Evolutionary conservation across 805 yeast species (phyloP).

Genomic region (Ogataea paraovalis): DNA sequence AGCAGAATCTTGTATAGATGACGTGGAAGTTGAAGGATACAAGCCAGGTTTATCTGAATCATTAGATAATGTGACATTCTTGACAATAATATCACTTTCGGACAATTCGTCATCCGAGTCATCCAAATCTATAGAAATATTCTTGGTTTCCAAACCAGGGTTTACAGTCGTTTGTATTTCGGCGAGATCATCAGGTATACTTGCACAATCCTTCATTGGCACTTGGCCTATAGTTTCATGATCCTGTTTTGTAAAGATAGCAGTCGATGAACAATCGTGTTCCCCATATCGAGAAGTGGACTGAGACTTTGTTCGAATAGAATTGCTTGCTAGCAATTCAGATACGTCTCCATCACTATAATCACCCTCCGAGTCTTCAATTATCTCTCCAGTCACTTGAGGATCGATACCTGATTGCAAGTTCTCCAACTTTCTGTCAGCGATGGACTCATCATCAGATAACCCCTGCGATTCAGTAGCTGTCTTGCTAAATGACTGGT

Average conservation of each 20-base stretch:
- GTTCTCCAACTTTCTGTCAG: too few relatives aligned
- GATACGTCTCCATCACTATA: background rate
- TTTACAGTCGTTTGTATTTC: background rate
- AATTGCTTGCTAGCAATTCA: background rate
- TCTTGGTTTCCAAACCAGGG: background rate
- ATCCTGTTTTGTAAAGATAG: too few relatives aligned
- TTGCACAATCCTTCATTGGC: too few relatives aligned
- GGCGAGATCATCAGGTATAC: too few relatives aligned
- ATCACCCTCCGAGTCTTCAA: constrained; percentile 3
- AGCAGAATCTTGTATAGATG: too few relatives aligned
- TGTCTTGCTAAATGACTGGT: too few relatives aligned
- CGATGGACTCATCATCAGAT: too few relatives aligned
- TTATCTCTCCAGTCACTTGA: background rate
- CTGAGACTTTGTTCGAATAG: too few relatives aligned
- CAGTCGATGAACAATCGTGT: too few relatives aligned
- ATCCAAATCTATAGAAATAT: constrained; percentile 8
- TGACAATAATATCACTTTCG: constrained; percentile 3
- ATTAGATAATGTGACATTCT: background rate
- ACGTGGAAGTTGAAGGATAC: background rate
- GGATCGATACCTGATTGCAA: background rate
- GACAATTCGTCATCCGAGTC: constrained; percentile 16
- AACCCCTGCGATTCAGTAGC: too few relatives aligned
- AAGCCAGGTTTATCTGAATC: background rate
- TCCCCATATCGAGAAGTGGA: too few relatives aligned
- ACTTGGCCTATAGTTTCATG: too few relatives aligned